Conservation (phyloP, 805 yeast genomes). For the Starmerella geochares region DNA sequence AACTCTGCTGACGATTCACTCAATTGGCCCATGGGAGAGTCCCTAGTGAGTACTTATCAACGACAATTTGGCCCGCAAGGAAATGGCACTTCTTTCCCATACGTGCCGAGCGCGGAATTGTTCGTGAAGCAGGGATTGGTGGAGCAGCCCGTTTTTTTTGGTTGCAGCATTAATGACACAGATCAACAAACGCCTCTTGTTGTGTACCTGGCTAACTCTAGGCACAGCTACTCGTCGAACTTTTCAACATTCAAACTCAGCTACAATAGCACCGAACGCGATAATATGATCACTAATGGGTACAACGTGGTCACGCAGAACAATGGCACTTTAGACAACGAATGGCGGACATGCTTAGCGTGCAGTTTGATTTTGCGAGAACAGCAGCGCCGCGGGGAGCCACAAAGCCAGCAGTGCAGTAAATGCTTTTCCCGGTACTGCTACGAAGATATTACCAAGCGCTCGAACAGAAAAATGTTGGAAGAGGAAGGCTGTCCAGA, state of each 20-base stretch:
- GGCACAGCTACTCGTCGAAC: conserved; percentile 49
- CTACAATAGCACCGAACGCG: conserved; percentile 46
- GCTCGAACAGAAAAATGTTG: too few relatives aligned
- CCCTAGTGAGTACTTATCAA: conserved; percentile 23
- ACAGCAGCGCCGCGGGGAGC: conserved; percentile 51
- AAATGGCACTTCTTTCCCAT: conserved; percentile 18
- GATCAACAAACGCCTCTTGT: conserved; percentile 45
- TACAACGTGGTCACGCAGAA: conserved; percentile 53
- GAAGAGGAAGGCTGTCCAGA: too few relatives aligned
- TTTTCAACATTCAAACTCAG: conserved; percentile 55
- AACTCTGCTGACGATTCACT: conserved; percentile 30
- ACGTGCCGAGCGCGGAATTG: conserved; percentile 30
- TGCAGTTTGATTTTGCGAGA: conserved; percentile 70
- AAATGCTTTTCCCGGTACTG: conserved; percentile 60
- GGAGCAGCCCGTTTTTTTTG: conserved; percentile 61
- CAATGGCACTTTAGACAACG: conserved; percentile 51
- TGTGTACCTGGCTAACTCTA: conserved; percentile 58
- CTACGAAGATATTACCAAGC: not conserved
- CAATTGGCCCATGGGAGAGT: conserved; percentile 33
- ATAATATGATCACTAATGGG: conserved; percentile 55
- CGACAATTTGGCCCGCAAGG: conserved; percentile 23
- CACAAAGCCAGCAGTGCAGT: conserved; percentile 48
- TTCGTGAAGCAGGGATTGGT: conserved; percentile 39
- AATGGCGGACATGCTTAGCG: conserved; percentile 60
- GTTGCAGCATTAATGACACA: conserved; percentile 50